Evolutionary conservation across 352 stramenopile genomes (phyloP).

Genomic region (Globisporangium barbulae): DNA sequence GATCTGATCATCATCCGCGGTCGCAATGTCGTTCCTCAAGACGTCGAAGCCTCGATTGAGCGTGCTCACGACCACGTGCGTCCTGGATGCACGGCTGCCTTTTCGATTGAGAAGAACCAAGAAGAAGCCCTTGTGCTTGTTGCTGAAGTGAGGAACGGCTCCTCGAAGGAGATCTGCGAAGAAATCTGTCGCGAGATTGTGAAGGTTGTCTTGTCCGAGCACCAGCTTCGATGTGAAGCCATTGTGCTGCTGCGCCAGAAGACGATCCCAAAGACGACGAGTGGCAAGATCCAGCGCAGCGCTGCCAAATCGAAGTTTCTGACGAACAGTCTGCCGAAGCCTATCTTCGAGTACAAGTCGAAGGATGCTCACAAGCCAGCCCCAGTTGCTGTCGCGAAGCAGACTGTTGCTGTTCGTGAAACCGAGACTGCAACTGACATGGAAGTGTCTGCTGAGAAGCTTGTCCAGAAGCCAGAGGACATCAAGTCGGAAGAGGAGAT

Average conservation of each 20-base stretch:
- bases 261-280: constrained; percentile 82
- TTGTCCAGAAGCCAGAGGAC: constrained; percentile 21
- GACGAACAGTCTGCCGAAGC: constrained; percentile 37
- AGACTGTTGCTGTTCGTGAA: constrained; percentile 13
- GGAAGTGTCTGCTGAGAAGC: constrained; percentile 12
- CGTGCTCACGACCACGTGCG: constrained; percentile 59
- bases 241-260: constrained; percentile 74
- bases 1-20: constrained; percentile 86
- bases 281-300: constrained; percentile 82
- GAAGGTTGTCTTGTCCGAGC: constrained; percentile 57
- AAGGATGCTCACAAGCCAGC: constrained; percentile 27
- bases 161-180: constrained; percentile 43
- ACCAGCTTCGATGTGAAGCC: constrained; percentile 65
- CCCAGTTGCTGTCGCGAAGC: not conserved
- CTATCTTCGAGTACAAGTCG: constrained; percentile 47
- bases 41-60: constrained; percentile 73
- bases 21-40: constrained; percentile 73
- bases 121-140: constrained; percentile 80
- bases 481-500: constrained; percentile 71
- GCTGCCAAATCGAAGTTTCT: constrained; percentile 59
- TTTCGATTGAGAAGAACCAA: constrained; percentile 76
- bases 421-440: constrained; percentile 3
- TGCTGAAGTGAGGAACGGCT: constrained; percentile 64
- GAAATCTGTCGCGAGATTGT: constrained; percentile 66
- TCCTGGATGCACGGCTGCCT: constrained; percentile 70